Conservation (phyloP, 2,329 filamentous ascomycete species). For the Aspergillus aculeatus region DNA sequence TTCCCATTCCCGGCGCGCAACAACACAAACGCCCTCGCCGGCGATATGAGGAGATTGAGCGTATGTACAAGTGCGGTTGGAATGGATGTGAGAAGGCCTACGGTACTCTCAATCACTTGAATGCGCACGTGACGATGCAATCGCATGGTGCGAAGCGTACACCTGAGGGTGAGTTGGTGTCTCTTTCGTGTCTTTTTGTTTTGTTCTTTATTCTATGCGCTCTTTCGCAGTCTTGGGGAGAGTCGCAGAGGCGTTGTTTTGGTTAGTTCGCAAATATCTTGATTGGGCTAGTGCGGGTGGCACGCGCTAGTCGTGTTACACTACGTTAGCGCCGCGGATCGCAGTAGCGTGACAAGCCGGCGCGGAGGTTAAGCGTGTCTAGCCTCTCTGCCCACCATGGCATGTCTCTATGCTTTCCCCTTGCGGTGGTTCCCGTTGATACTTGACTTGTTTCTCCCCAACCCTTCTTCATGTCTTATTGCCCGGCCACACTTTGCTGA, state of each 20-base stretch:
- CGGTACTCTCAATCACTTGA: constrained; percentile 93
- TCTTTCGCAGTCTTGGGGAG: constrained; percentile 18
- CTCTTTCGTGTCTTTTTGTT: neutral
- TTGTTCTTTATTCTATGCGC: constrained; percentile 7
- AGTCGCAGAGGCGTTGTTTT: constrained; percentile 17
- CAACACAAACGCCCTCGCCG: constrained; percentile 94
- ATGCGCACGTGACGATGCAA: constrained; percentile 98
- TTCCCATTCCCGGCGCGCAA: constrained; percentile 92
- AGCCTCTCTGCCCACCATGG: neutral
- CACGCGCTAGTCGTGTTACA: constrained; percentile 48
- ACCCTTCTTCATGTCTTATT: neutral
- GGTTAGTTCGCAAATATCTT: constrained; percentile 37
- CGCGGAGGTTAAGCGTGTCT: constrained; percentile 45
- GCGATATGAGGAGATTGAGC: constrained; percentile 96
- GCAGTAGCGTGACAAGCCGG: constrained; percentile 53
- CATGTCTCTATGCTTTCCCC: constrained; percentile 17
- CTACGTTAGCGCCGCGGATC: constrained; percentile 51
- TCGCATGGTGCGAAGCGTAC: constrained; percentile 92
- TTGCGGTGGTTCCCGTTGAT: constrained; percentile 6
- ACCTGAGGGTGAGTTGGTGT: constrained; percentile 76
- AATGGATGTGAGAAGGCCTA: constrained; percentile 98
- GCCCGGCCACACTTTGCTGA: constrained; percentile 15
- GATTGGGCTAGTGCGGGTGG: constrained; percentile 40
- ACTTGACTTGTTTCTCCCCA: constrained; percentile 7
- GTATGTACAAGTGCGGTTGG: constrained; percentile 99